Evolutionary conservation across 2,329 filamentous ascomycete species (phyloP).

Genomic region (Niveomyces coronatus): DNA sequence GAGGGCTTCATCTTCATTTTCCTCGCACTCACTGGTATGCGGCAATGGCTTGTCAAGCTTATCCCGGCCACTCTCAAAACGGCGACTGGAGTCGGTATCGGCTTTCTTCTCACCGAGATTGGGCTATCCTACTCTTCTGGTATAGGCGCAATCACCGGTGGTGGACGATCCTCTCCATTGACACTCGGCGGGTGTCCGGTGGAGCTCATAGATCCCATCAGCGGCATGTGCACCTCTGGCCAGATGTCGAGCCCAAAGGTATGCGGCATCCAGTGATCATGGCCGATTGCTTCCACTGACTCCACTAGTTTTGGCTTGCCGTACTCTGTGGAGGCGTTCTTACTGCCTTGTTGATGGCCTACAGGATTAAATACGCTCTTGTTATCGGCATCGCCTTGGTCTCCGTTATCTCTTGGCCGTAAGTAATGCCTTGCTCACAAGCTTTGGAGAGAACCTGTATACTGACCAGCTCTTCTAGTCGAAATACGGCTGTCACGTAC

Average conservation of each 20-base stretch:
- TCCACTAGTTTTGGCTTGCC: constrained; percentile 64
- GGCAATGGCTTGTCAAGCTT: constrained; percentile 60
- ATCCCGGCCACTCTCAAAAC: constrained; percentile 57
- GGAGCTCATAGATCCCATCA: constrained; percentile 36
- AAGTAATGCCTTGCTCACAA: too few species aligned
- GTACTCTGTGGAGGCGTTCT: constrained; percentile 72
- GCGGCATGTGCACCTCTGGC: constrained; percentile 42
- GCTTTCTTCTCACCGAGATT: constrained; percentile 53
- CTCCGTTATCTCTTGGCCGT: constrained; percentile 67
- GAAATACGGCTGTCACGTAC: constrained; percentile 59
- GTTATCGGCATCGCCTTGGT: constrained; percentile 63
- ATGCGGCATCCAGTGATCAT: background rate
- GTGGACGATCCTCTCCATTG: constrained; percentile 53
- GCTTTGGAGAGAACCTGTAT: too few species aligned
- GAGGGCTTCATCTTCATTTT: constrained; percentile 56
- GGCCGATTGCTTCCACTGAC: background rate
- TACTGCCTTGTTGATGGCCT: constrained; percentile 72
- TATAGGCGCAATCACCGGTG: constrained; percentile 72
- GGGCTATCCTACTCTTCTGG: constrained; percentile 69
- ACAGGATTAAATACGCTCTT: constrained; percentile 64
- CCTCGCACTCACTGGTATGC: constrained; percentile 56
- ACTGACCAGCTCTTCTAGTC: too few species aligned
- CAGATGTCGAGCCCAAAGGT: constrained; percentile 71
- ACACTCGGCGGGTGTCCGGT: constrained; percentile 64
- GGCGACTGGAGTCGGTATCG: constrained; percentile 55